A percentile compares a stretch with the other conserved stretches of the same genome.
Conservation (phyloP, 805 yeast species). For the Myxozyma melibiosi region DNA sequence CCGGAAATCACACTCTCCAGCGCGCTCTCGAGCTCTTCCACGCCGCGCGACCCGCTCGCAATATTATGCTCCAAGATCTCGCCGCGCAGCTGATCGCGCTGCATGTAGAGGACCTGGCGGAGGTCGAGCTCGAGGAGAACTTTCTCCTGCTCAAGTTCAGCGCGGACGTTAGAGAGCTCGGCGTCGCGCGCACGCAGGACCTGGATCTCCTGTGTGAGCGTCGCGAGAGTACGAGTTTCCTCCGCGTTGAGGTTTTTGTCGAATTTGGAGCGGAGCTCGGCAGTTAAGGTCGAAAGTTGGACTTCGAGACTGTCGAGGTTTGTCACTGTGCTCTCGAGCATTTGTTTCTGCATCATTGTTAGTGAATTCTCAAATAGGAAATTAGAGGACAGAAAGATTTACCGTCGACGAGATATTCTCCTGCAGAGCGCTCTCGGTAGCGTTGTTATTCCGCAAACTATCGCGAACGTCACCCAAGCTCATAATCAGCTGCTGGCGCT, state of each 20-base stretch:
- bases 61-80: constrained; percentile 31
- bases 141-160: constrained; percentile 52
- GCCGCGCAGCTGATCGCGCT: constrained; percentile 46
- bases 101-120: constrained; percentile 59
- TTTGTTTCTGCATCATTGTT: constrained; percentile 41
- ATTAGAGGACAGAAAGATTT: too few species aligned
- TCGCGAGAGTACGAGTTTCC: constrained; percentile 51
- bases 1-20: constrained; percentile 33
- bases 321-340: constrained; percentile 49
- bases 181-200: constrained; percentile 41
- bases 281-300: constrained; percentile 49
- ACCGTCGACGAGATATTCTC: constrained; percentile 21
- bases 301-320: constrained; percentile 44
- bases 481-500: constrained; percentile 49
- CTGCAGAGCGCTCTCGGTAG: constrained; percentile 16
- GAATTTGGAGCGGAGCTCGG: constrained; percentile 60
- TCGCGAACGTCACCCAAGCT: constrained; percentile 50
- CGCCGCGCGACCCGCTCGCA: constrained; percentile 34
- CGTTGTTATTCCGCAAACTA: constrained; percentile 37
- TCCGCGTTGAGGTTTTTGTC: constrained; percentile 52
- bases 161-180: constrained; percentile 45
- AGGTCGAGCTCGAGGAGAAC: constrained; percentile 58
- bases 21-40: constrained; percentile 36
- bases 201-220: constrained; percentile 39
- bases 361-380: constrained; percentile 35